Evolutionary conservation across 1,284 basidiomycete species (phyloP).

Genomic region (Ustilago hordei): DNA sequence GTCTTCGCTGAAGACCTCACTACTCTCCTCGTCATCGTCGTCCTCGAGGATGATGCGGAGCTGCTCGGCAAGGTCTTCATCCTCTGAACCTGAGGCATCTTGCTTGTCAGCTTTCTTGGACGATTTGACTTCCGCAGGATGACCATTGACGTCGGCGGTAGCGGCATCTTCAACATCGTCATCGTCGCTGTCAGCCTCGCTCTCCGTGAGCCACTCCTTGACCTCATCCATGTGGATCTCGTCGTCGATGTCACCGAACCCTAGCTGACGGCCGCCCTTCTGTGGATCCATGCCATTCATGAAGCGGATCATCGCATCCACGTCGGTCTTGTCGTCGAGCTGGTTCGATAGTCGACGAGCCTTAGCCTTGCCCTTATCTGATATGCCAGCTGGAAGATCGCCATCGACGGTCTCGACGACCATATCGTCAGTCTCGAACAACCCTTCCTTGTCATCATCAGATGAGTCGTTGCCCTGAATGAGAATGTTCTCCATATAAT

Average conservation of each 20-base stretch:
- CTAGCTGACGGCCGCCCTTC: conserved; percentile 54
- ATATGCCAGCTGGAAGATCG: conserved; percentile 1
- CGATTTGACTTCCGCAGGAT: neutral
- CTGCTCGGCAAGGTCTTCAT: conserved; percentile 41
- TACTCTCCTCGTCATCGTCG: conserved; percentile 38
- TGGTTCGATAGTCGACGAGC: conserved; percentile 31
- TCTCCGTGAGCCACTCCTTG: conserved; percentile 62
- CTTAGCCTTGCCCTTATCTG: conserved; percentile 36
- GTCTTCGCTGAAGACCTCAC: conserved; percentile 37
- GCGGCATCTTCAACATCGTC: conserved; percentile 7
- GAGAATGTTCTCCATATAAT: conserved; percentile 66
- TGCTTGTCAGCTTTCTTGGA: neutral
- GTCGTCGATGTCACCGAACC: conserved; percentile 57
- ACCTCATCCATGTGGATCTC: conserved; percentile 53
- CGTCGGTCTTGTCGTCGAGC: conserved; percentile 38
- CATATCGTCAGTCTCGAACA: conserved; percentile 23
- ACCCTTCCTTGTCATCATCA: conserved; percentile 20
- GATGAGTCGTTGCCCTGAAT: conserved; percentile 24
- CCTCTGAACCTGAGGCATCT: conserved; percentile 12
- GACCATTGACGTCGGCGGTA: neutral
- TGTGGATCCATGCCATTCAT: conserved; percentile 64
- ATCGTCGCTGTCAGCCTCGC: conserved; percentile 33
- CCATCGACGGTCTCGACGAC: conserved; percentile 33
- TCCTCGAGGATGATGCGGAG: conserved; percentile 47
- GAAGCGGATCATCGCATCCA: conserved; percentile 62